Evolutionary conservation across 768 basidiomycete genomes (phyloP).

Genomic region (Xanthoconium purpureum): DNA sequence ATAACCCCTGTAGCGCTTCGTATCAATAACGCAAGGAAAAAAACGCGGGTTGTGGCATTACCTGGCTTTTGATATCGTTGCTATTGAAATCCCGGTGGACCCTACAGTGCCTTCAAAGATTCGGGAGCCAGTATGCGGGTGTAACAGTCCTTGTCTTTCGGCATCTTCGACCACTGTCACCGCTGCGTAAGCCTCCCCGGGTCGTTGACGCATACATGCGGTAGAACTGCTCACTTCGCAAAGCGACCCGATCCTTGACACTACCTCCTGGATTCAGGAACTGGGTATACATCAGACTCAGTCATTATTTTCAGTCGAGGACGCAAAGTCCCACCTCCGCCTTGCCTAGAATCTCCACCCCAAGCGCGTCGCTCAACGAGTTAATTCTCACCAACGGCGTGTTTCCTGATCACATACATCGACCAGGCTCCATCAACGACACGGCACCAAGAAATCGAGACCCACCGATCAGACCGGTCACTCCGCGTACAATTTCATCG

Average conservation of each 20-base stretch:
- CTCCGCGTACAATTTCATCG: slow-evolving; percentile 77
- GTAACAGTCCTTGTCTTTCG: slow-evolving; percentile 74
- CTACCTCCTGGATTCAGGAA: slow-evolving; percentile 97
- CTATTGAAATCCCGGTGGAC: slow-evolving; percentile 94
- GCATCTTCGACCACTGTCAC: slow-evolving; percentile 89
- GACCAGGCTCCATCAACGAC: background rate
- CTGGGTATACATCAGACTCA: slow-evolving; percentile 55
- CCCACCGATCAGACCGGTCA: slow-evolving; percentile 83
- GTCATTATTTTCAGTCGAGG: background rate
- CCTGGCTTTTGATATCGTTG: slow-evolving; percentile 88
- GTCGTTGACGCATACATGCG: background rate
- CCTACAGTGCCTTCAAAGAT: slow-evolving; percentile 98
- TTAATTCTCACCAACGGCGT: slow-evolving; percentile 91
- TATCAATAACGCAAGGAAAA: background rate
- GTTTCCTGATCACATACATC: slow-evolving; percentile 57
- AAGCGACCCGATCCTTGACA: slow-evolving; percentile 95
- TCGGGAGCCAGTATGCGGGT: slow-evolving; percentile 83
- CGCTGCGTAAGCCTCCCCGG: background rate
- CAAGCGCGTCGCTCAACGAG: slow-evolving; percentile 85
- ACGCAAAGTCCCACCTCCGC: slow-evolving; percentile 62
- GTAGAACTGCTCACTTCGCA: slow-evolving; percentile 61
- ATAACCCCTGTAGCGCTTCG: slow-evolving; percentile 50
- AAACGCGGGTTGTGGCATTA: slow-evolving; percentile 28
- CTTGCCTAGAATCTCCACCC: slow-evolving; percentile 93
- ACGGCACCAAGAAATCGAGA: background rate